Evolutionary conservation across 768 basidiomycete species (phyloP), one percentile per base, ranked within the genome.

Genomic region (Serendipita sp.): DNA sequence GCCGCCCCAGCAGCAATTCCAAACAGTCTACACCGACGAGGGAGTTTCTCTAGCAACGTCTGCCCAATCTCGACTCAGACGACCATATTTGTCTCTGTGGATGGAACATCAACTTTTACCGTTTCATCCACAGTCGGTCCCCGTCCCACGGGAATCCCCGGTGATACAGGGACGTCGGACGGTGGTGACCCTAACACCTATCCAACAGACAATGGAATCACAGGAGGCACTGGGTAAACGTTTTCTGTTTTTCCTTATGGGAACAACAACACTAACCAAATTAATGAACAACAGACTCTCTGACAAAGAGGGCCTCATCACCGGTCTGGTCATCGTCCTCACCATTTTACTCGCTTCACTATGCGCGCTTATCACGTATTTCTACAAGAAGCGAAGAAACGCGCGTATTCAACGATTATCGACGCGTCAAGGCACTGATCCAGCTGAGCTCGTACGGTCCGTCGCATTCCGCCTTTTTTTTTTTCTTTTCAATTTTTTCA

Each of bases 321-420:
- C 56, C 28, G 56, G 56, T 28, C 56, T 60, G 1, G 56, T 60
- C 34, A 60, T 60, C 35, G 56, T 60, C 56, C 5, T 60, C 35
- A 10, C 32, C 28, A 60, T 60, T n/a, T n/a, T 60, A 1, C 34
- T 60, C 8, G 56, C 56, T 1, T 60, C 56, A 3, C 10, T 60
- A 10, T 60, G 56, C n/a, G 56, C 56, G 18, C 56, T 60, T 3
- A 7, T 23, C 35, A 36, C 23, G 0, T 60, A 60, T 28, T 60
- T 60, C 34, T 60, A 60, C 56, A 60, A 60, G 56, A 60, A 60
- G n/a, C 56, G 56, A 35, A 3, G 56, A 35, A 60, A 60, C n/a
- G 56, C 56, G 10, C 56, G 34, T 28, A 23, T 60, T 35, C 56
- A 60, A 35, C 56, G 56, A 28, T 35, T 60, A 16, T 60, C 56